Conservation (phyloP, 2,329 filamentous ascomycete genomes). For the Alternaria solani region DNA sequence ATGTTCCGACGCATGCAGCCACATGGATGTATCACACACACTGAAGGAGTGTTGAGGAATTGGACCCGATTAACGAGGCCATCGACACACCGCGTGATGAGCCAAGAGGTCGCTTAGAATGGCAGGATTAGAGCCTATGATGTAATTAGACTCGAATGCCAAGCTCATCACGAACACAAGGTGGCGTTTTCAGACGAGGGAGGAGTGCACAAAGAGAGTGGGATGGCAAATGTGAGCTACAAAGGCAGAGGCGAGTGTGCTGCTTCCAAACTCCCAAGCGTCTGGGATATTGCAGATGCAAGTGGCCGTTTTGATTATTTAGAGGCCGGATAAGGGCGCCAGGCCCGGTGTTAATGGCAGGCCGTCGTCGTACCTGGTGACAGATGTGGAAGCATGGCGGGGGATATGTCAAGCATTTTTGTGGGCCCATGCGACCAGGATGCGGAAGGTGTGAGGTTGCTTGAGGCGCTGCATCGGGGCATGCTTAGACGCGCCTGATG, state of each 20-base stretch:
- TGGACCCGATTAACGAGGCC: constrained; percentile 8
- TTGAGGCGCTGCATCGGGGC: constrained; percentile 20
- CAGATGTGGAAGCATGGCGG: constrained; percentile 32
- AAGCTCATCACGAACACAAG: constrained; percentile 6
- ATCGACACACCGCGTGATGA: constrained; percentile 22
- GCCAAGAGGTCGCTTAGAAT: constrained; percentile 28
- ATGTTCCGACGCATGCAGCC: constrained; percentile 21
- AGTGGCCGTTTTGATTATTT: constrained; percentile 3
- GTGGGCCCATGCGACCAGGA: constrained; percentile 26
- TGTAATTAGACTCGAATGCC: constrained; percentile 23
- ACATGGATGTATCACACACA: constrained; percentile 25
- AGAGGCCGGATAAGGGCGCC: constrained; percentile 3
- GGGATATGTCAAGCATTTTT: constrained; percentile 28
- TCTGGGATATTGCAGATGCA: not conserved
- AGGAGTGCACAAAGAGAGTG: not conserved
- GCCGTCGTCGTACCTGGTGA: constrained; percentile 12
- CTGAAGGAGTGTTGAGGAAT: constrained; percentile 19
- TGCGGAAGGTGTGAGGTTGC: constrained; percentile 21
- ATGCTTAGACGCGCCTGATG: constrained; percentile 13
- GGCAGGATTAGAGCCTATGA: constrained; percentile 21
- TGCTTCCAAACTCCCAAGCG: not conserved
- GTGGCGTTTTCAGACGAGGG: constrained; percentile 1
- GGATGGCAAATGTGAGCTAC: not conserved
- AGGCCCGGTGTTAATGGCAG: constrained; percentile 14
- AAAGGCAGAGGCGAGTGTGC: not conserved